Conservation (phyloP, 139 green algal species). For the Micromonas pusilla region DNA sequence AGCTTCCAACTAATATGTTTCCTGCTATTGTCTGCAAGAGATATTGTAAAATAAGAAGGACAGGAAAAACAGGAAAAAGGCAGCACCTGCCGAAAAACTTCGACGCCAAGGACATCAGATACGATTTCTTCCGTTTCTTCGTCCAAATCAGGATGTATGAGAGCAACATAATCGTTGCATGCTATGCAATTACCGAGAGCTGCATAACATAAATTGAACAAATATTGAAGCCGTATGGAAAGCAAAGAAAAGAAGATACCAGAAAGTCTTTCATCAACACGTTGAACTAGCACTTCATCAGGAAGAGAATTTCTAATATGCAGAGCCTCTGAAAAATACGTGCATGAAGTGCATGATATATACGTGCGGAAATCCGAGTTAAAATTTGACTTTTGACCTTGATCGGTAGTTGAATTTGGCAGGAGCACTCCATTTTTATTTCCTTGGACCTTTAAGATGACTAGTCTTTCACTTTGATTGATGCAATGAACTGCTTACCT, state of each 20-base stretch:
- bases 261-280: slow-evolving; percentile 92
- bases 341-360: neutral
- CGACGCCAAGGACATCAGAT: slow-evolving; percentile 93
- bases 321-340: slow-evolving; percentile 66
- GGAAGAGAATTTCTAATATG: slow-evolving; percentile 96
- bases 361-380: slow-evolving; percentile 8
- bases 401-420: slow-evolving; percentile 89
- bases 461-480: neutral
- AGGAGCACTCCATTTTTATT: slow-evolving; percentile 97
- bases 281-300: slow-evolving; percentile 94
- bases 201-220: neutral
- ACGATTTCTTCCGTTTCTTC: slow-evolving; percentile 86
- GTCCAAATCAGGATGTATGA: slow-evolving; percentile 97
- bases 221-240: neutral
- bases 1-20: slow-evolving; percentile 91
- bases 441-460: slow-evolving; percentile 38
- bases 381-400: slow-evolving; percentile 54
- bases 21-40: slow-evolving; percentile 74
- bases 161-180: slow-evolving; percentile 96
- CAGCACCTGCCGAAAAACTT: slow-evolving; percentile 81
- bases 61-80: neutral
- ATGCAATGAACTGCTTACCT: slow-evolving; percentile 32
- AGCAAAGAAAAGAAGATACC: neutral
- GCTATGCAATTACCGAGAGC: slow-evolving; percentile 96
- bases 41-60: neutral